A percentile compares a stretch with the other conserved stretches of the same genome.
Conservation (phyloP, 164 flowering plant species). For the Euptelea pleiosperma region DNA sequence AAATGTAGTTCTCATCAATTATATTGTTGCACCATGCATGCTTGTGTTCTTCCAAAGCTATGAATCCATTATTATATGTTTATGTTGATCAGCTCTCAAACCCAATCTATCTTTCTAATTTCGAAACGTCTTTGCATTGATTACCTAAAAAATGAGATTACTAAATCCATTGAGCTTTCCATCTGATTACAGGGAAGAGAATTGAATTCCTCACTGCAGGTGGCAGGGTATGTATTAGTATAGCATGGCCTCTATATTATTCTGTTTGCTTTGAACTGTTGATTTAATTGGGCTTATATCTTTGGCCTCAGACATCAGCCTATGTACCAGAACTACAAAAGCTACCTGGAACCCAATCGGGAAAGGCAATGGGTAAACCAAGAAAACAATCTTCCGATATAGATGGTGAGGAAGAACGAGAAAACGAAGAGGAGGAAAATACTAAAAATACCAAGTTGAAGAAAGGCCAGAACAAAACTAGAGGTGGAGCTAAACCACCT, state of each 20-base stretch:
- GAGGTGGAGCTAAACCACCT: slow-evolving; percentile 23
- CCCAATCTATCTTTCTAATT: neutral
- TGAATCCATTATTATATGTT: neutral
- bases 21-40: neutral
- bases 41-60: neutral
- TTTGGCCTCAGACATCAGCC: slow-evolving; percentile 68
- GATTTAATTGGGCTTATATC: slow-evolving; percentile 10
- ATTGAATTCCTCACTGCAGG: slow-evolving; percentile 86
- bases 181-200: slow-evolving; percentile 62
- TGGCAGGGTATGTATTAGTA: slow-evolving; percentile 64
- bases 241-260: neutral
- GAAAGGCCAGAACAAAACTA: slow-evolving; percentile 26
- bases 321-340: slow-evolving; percentile 89
- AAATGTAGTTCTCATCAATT: too few species aligned
- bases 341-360: slow-evolving; percentile 48
- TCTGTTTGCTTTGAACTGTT: neutral
- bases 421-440: slow-evolving; percentile 30
- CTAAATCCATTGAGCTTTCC: slow-evolving; percentile 10
- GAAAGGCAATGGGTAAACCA: slow-evolving; percentile 38
- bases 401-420: slow-evolving; percentile 26
- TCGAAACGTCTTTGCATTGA: neutral
- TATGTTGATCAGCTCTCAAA: neutral
- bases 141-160: neutral
- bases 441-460: slow-evolving; percentile 21
- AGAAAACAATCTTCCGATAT: slow-evolving; percentile 29